Evolutionary conservation across 441 rosid genomes (phyloP), one percentile per base, ranked within the genome.

Genomic region (Flueggea neowawraea): DNA sequence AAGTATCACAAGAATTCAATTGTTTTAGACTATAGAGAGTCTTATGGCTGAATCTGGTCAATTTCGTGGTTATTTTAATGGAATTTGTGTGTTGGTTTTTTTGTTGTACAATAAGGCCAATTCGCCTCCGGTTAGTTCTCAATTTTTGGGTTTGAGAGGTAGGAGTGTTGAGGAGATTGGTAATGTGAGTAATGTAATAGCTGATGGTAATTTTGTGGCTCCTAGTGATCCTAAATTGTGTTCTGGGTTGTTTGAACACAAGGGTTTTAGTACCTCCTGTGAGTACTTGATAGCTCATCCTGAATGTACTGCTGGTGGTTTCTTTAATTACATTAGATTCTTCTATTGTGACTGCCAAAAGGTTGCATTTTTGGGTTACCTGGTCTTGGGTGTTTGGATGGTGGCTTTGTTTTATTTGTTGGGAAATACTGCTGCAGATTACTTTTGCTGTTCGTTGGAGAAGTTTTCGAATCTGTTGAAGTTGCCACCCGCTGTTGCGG

Each of bases 391-490:
- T 0, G 15, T 86, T 60, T 92, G 96, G 98, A 84, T 92, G 16
- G 82, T 59, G 60, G 88, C 90, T 54, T 68, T 92, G 82, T 92
- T 92, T 75, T 92, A 90, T 73, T 66, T 92, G 12, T 65, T 90
- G 77, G 98, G 98, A n/a, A 92, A 90, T 65, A 92, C 98, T 16
- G 96, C 97, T 0, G 94, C 97, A 0, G 94, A 92, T 80, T 92
- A 83, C 80, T 90, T 92, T 62, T 92, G 96, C 52, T 85, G 90
- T 69, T 87, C 94, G 0, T 73, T 92, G 68, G 97, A 90, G 97
- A 90, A 84, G 85, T 82, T 92, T 43, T 93, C 98, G 0, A 47
- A 72, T 71, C 75, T 90, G 61, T 69, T 93, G 73, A 80, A 67
- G 62, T 57, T 93, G 79, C 89, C 97, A 12, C 95, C 98, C 0